Evolutionary conservation across 2,329 filamentous ascomycete species (phyloP).

Genomic region (Hypoxylon sp.): DNA sequence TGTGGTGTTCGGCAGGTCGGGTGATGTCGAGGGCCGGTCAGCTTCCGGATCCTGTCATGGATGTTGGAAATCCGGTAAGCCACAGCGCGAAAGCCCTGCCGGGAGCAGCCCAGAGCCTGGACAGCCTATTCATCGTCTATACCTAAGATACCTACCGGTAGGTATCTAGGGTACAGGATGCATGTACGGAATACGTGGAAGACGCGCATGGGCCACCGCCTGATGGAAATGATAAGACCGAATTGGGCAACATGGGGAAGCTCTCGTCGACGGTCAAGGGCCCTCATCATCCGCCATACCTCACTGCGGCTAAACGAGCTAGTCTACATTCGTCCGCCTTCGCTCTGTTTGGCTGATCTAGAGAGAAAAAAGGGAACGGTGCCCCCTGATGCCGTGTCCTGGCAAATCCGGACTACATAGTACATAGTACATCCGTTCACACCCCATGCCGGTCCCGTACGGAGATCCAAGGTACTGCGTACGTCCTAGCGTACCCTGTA

Average conservation of each 20-base stretch:
- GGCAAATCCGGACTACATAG: slow-evolving; percentile 40
- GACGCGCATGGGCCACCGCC: slow-evolving; percentile 33
- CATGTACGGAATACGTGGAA: too few species aligned
- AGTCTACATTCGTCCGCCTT: slow-evolving; percentile 7
- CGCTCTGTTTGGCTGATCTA: slow-evolving; percentile 28
- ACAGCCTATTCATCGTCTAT: too few species aligned
- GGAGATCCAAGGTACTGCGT: too few species aligned
- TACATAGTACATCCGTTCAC: slow-evolving; percentile 16
- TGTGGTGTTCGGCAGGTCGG: too few species aligned
- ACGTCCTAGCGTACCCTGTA: too few species aligned
- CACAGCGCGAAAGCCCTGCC: slow-evolving; percentile 20
- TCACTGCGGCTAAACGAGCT: background rate
- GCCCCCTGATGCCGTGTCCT: slow-evolving; percentile 38
- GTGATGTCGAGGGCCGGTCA: slow-evolving; percentile 28
- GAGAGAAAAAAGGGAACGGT: slow-evolving; percentile 16
- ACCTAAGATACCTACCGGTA: too few species aligned
- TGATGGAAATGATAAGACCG: slow-evolving; percentile 27
- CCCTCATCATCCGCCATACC: background rate
- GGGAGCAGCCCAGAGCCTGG: slow-evolving; percentile 16
- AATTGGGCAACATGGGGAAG: slow-evolving; percentile 32
- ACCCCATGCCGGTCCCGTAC: slow-evolving; percentile 21
- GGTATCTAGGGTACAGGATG: too few species aligned
- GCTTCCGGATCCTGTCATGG: slow-evolving; percentile 21
- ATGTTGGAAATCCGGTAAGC: slow-evolving; percentile 29
- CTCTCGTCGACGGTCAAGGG: too few species aligned